Base-by-base conservation (phyloP, 1,139 yeast species). In the Saccharomycopsis crataegensis region DNA sequence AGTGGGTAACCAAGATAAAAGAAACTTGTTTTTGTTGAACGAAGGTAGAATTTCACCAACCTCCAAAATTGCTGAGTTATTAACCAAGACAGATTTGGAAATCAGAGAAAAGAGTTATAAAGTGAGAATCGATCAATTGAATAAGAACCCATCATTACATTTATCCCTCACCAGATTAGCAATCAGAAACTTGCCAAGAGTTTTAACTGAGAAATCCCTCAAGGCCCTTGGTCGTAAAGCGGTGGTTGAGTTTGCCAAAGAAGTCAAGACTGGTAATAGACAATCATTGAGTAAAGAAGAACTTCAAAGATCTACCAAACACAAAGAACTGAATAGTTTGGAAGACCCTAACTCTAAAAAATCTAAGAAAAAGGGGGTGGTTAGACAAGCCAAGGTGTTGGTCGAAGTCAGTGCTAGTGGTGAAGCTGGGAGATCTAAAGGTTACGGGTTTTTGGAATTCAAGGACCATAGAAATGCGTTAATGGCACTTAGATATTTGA, bases 401-500 rank as follows among this genome's bases (percentile, higher is more conserved):
- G 86, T 82, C 76, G 99, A 93, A 70, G 86, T 88, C 49, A 91
- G 91, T 67, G 95, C 90, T 1, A 77, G 94, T 12, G 95, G 95
- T 34, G 88, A 86, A 44, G 70, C 78, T 37, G 99, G 98, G 53
- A 80, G 99, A 70, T 84, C 94, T 67, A 83, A 98, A 73, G 99
- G 99, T 58, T 93, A 91, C 64, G 99, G 99, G 59, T 91, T 93
- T 74, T 71, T 93, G 53, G 99, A 94, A 70, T 90, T 78, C 69
- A 82, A 93, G 70, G 96, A 91, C 68, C 99, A 93, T 68, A 87
- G 86, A 68, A 70, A 86, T 58, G 99, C 99, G 1, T 77, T 93
- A 59, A 91, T 91, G 97, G 98, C 96, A 6, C 78, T 93, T 58
- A 81, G 99, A 74, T 94, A 97, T 96, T 77, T 93, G 67, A 93